A percentile compares a stretch with the other conserved stretches of the same genome.
phyloP scores from a whole-genome alignment of 1,284 basidiomycete species.

The Inonotus obliquus region DNA sequence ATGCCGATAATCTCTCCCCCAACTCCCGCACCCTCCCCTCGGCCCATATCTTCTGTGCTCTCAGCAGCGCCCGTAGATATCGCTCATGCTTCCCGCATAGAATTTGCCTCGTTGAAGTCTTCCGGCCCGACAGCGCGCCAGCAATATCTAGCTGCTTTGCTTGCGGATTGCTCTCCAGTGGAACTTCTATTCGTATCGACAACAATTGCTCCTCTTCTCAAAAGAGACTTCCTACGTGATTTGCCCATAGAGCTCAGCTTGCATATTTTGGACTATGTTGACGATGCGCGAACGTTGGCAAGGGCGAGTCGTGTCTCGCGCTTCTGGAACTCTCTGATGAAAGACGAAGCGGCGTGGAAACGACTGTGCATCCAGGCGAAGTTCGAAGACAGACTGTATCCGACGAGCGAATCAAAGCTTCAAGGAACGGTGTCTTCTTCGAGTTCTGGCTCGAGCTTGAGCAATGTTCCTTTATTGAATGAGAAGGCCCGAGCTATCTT shows the following conservation, averaged over 20 bases:
- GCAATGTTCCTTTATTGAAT: conserved; percentile 1
- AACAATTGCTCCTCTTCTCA: conserved; percentile 75
- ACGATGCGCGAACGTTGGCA: conserved; percentile 75
- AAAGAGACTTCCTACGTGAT: conserved; percentile 81
- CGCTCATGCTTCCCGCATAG: conserved; percentile 29
- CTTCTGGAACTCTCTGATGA: conserved; percentile 74
- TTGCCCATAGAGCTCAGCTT: conserved; percentile 84
- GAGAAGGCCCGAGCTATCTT: conserved; percentile 1
- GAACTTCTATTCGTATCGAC: conserved; percentile 80
- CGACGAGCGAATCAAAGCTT: conserved; percentile 1
- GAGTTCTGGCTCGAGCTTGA: not conserved
- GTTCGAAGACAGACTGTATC: conserved; percentile 34
- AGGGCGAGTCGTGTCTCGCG: conserved; percentile 71
- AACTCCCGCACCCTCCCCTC: conserved; percentile 65
- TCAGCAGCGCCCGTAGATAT: conserved; percentile 25
- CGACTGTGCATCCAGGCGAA: conserved; percentile 65
- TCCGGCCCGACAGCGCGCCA: conserved; percentile 43
- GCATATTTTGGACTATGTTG: conserved; percentile 78
- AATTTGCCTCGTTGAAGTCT: conserved; percentile 33
- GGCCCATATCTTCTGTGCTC: conserved; percentile 25
- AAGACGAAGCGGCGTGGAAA: conserved; percentile 85
- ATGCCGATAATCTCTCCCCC: conserved; percentile 61
- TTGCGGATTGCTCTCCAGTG: conserved; percentile 61
- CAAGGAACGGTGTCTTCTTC: not conserved
- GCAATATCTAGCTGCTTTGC: conserved; percentile 57